phyloP scores from a whole-genome alignment of 495 filamentous ascomycete species.

The Penicillium odoratum region DNA sequence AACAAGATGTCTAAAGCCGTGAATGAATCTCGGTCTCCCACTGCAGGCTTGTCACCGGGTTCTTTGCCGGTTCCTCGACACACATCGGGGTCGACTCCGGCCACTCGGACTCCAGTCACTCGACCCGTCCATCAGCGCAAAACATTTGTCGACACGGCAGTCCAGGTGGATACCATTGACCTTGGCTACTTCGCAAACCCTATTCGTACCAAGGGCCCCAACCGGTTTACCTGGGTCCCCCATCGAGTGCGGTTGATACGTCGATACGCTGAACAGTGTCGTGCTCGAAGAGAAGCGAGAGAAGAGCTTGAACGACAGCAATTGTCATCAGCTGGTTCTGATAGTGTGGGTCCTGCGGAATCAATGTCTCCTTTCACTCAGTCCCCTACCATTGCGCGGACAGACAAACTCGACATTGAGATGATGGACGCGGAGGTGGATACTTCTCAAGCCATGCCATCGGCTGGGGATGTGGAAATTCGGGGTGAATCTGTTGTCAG shows the following conservation, averaged over 20 bases:
- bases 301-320: conserved; percentile 9
- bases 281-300: conserved; percentile 23
- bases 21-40: conserved; percentile 33
- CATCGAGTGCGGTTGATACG: conserved; percentile 45
- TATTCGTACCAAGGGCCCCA: too few relatives aligned
- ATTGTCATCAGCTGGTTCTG: conserved; percentile 23
- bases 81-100: too few relatives aligned
- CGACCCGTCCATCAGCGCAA: conserved; percentile 28
- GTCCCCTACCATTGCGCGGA: conserved; percentile 4
- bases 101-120: conserved; percentile 8
- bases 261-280: conserved; percentile 45
- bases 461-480: conserved; percentile 19
- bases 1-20: conserved; percentile 22
- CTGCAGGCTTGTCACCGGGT: conserved; percentile 22
- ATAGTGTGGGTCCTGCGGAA: conserved; percentile 11
- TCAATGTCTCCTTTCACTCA: conserved; percentile 13
- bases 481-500: conserved; percentile 19
- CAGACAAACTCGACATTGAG: conserved; percentile 8
- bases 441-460: background rate
- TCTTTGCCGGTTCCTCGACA: conserved; percentile 7
- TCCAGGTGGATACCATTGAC: conserved; percentile 44
- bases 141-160: conserved; percentile 46
- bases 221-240: conserved; percentile 1
- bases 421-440: conserved; percentile 14
- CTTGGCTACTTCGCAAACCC: background rate